Percentiles rank a stretch among this genome's conserved stretches.
phyloP scores from a whole-genome alignment of 177 flowering plant species.

The Tripterygium wilfordii region DNA sequence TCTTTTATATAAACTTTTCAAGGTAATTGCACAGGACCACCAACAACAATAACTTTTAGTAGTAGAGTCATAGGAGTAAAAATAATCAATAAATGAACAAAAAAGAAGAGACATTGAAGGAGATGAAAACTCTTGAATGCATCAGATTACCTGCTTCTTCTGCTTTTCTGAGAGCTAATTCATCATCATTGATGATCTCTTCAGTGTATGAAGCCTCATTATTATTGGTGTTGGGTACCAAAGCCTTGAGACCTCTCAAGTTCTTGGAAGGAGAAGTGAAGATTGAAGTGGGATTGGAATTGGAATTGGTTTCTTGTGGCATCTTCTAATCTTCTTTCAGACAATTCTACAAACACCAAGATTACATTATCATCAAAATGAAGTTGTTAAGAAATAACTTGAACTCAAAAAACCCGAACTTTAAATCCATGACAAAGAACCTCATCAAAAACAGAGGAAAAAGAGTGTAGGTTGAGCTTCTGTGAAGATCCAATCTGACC shows the following conservation, averaged over 20 bases:
- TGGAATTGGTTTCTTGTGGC: conserved; percentile 32
- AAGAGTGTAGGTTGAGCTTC: neutral
- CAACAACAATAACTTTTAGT: too few species aligned
- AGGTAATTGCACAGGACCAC: too few species aligned
- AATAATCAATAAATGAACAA: too few species aligned
- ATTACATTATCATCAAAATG: too few species aligned
- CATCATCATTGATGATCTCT: conserved; percentile 42
- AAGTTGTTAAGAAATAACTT: neutral
- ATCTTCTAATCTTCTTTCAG: conserved; percentile 6
- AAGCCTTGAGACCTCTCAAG: conserved; percentile 31
- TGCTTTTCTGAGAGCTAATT: conserved; percentile 59
- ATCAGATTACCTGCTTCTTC: conserved; percentile 64
- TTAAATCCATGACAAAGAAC: too few species aligned
- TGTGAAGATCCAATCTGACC: neutral
- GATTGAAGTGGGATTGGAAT: conserved; percentile 7
- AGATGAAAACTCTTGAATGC: too few species aligned
- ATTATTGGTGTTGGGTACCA: conserved; percentile 13
- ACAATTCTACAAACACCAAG: neutral
- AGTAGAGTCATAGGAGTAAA: too few species aligned
- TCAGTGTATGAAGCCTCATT: conserved; percentile 15
- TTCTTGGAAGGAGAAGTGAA: conserved; percentile 40
- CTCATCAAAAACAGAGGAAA: too few species aligned
- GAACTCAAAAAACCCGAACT: neutral
- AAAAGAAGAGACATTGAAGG: too few species aligned
- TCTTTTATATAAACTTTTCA: too few species aligned